phyloP scores from a whole-genome alignment of 179 eudicot species.

The Drosera spatulata region DNA sequence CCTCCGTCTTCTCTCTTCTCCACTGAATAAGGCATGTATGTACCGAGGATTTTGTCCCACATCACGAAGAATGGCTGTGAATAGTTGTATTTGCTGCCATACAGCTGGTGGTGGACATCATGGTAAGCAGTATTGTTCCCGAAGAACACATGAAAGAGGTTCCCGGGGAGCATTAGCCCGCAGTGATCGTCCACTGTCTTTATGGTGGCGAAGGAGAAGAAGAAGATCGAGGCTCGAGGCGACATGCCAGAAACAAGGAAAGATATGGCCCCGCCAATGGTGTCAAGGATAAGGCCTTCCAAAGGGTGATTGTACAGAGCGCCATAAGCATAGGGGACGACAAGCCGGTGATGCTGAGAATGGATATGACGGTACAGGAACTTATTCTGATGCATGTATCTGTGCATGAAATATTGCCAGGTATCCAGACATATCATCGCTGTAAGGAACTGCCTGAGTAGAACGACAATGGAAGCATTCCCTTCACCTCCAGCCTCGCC shows the following conservation, averaged over 20 bases:
- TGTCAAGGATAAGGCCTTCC: conserved; percentile 69
- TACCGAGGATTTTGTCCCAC: conserved; percentile 78
- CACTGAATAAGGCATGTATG: conserved; percentile 62
- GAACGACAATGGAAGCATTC: conserved; percentile 21
- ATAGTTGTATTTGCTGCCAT: conserved; percentile 71
- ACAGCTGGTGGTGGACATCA: conserved; percentile 84
- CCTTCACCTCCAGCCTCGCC: conserved; percentile 9
- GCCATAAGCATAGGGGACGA: conserved; percentile 82
- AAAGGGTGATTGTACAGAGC: conserved; percentile 81
- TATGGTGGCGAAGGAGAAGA: conserved; percentile 78
- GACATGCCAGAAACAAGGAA: conserved; percentile 81
- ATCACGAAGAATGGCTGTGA: conserved; percentile 79
- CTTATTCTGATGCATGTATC: conserved; percentile 84
- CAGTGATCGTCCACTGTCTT: conserved; percentile 87
- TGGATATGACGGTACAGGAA: conserved; percentile 72
- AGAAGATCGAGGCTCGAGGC: conserved; percentile 65
- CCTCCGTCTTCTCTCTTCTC: conserved; percentile 64
- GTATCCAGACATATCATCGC: conserved; percentile 73
- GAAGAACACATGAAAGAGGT: conserved; percentile 54
- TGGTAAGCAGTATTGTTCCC: conserved; percentile 75
- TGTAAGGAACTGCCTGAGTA: conserved; percentile 32
- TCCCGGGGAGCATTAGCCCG: conserved; percentile 82
- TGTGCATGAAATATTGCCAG: conserved; percentile 87
- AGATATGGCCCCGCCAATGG: conserved; percentile 67
- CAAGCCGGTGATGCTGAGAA: conserved; percentile 73